phyloP scores from a whole-genome alignment of 148 eudicot genomes.

The Camellia lanceoleosa region DNA sequence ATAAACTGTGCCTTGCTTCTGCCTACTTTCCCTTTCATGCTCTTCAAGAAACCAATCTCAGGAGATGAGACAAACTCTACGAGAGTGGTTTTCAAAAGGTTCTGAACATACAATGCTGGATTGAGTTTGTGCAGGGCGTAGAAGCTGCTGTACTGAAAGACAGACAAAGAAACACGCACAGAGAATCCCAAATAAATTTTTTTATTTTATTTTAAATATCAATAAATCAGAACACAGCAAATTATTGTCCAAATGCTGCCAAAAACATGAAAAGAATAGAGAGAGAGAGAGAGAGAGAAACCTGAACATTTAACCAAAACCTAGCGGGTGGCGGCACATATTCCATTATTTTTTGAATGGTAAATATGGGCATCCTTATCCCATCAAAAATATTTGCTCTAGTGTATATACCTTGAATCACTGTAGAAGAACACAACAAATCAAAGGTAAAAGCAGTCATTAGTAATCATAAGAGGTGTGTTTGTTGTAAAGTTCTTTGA shows the following conservation, averaged over 20 bases:
- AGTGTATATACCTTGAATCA: constrained; percentile 40
- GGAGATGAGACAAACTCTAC: constrained; percentile 77
- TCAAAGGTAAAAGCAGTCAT: neutral
- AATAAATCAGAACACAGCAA: neutral
- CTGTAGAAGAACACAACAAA: constrained; percentile 30
- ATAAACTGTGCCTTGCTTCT: constrained; percentile 43
- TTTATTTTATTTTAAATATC: neutral
- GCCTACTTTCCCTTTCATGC: constrained; percentile 31
- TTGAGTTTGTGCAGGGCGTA: constrained; percentile 51
- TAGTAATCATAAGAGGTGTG: neutral
- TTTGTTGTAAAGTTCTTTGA: no score
- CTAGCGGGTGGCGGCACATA: constrained; percentile 21
- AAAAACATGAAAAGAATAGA: neutral
- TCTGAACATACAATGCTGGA: constrained; percentile 34
- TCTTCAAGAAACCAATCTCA: constrained; percentile 74
- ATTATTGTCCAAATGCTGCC: neutral
- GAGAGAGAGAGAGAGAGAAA: constrained; percentile 22
- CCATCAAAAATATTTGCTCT: constrained; percentile 37
- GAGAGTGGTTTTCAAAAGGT: constrained; percentile 10
- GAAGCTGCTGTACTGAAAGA: constrained; percentile 58
- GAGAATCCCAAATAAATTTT: neutral
- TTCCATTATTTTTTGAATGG: constrained; percentile 31
- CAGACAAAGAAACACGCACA: neutral
- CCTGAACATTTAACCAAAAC: constrained; percentile 86
- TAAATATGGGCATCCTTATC: neutral